Base-by-base conservation (phyloP, 495 filamentous ascomycete genomes). In the Aspergillus campestris region DNA sequence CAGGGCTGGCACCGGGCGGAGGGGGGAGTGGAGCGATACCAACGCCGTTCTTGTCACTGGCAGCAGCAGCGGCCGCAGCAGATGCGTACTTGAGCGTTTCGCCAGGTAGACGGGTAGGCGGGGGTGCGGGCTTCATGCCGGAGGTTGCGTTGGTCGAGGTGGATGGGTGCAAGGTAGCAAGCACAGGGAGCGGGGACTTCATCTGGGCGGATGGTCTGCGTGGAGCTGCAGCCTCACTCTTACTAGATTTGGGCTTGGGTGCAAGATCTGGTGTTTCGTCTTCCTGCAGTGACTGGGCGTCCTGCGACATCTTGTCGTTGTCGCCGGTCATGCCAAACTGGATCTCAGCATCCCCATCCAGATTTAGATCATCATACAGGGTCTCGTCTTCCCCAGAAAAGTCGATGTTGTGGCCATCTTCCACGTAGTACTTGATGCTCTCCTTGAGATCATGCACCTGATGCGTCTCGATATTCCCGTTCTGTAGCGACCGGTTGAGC, bases 41-140 rank as follows among this genome's bases (percentile, higher is more conserved):
- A 8, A 95, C 84, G 11, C 77, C 77, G 55, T 71, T 83, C 60
- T 90, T 94, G 60, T 95, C 89, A 62, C 83, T 92, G 38, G 92
- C 88, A 8, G 94, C 94, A 1, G 92, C 92, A 0, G 92, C 94
- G 0, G 92, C 94, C 0, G 92, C 92, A 0, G 92, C 92, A 13
- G 92, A 95, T 29, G 94, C 92, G 61, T 97, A 97, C 65, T 96
- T 96, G 52, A 97, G 70, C 0, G 86, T 86, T 60, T 97, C 91
- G 30, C 87, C 89, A 18, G 89, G 83, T 3, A 86, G 77, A 55
- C 89, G 81, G 34, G 86, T 80, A 7, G 92, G 94, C 55, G 87
- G 56, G 9, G 91, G 84, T 10, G 94, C 92, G 12, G 92, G 90
- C 65, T 97, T 98, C 92, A 97, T 76, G 52, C 79, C 77, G 57